Evolutionary conservation across 371 early-diverging fungal genomes (phyloP).

Genomic region (Blakeslea trispora): DNA sequence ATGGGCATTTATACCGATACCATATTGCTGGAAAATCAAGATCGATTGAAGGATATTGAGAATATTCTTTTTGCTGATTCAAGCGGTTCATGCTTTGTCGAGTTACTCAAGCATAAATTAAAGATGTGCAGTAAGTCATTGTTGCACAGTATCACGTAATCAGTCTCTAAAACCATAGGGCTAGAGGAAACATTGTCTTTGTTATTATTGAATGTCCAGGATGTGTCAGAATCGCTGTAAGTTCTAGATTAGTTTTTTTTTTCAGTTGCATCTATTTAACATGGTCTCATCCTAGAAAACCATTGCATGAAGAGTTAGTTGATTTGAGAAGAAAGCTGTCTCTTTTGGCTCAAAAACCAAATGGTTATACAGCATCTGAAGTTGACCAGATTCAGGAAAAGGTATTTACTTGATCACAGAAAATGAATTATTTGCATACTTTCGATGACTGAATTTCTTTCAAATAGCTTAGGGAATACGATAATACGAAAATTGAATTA

Average conservation of each 20-base stretch:
- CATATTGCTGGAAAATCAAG: slow-evolving; percentile 63
- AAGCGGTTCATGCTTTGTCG: slow-evolving; percentile 49
- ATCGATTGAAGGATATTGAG: slow-evolving; percentile 61
- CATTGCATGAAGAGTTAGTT: slow-evolving; percentile 65
- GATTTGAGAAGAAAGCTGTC: slow-evolving; percentile 65
- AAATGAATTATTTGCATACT: not conserved
- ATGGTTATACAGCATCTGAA: slow-evolving; percentile 47
- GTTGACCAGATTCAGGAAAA: slow-evolving; percentile 63
- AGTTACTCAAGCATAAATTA: slow-evolving; percentile 59
- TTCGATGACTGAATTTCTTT: too few relatives aligned
- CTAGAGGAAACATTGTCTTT: slow-evolving; percentile 11
- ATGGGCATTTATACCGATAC: slow-evolving; percentile 70
- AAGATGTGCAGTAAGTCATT: slow-evolving; percentile 52
- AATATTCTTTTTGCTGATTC: slow-evolving; percentile 56
- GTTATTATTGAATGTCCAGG: slow-evolving; percentile 37
- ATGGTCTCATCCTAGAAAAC: slow-evolving; percentile 48
- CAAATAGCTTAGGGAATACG: slow-evolving; percentile 70
- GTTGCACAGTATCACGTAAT: not conserved
- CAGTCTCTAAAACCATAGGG: not conserved
- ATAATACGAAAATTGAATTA: slow-evolving; percentile 65
- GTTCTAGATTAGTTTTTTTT: too few relatives aligned
- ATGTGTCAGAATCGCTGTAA: slow-evolving; percentile 49
- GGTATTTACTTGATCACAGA: slow-evolving; percentile 5
- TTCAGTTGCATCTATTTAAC: too few relatives aligned
- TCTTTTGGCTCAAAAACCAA: slow-evolving; percentile 46